A percentile compares a stretch with the other conserved stretches of the same genome.
Evolutionary conservation across 2,329 filamentous ascomycete genomes (phyloP).

Genomic region (Epichloe uncinata): DNA sequence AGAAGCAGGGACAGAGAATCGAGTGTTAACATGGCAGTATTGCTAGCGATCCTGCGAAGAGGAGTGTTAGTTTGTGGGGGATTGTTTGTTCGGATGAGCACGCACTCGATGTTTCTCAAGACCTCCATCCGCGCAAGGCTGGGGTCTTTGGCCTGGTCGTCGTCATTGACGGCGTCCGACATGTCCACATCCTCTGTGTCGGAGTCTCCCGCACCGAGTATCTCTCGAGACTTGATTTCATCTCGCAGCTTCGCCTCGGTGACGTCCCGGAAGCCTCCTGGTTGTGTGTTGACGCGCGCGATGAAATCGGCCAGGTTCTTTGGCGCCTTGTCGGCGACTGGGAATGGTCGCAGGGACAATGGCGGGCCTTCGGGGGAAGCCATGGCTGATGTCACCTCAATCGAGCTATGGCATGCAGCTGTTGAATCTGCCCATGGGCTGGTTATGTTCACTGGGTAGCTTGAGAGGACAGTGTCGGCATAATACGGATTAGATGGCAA

Average conservation of each 20-base stretch:
- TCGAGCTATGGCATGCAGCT: neutral
- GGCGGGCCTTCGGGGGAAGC: slow-evolving; percentile 19
- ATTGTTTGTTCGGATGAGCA: neutral
- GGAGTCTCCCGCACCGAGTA: slow-evolving; percentile 28
- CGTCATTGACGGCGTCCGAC: slow-evolving; percentile 33
- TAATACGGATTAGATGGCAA: no score
- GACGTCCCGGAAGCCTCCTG: slow-evolving; percentile 66
- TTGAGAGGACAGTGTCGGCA: no score
- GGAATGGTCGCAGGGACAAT: slow-evolving; percentile 27
- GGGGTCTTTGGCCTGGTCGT: slow-evolving; percentile 29
- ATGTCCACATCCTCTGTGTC: slow-evolving; percentile 32
- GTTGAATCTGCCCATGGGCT: neutral
- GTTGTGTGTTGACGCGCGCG: slow-evolving; percentile 63
- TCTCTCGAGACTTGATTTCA: slow-evolving; percentile 41
- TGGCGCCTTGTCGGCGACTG: slow-evolving; percentile 41
- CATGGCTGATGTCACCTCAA: slow-evolving; percentile 13
- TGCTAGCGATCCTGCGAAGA: slow-evolving; percentile 22
- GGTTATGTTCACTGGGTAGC: no score
- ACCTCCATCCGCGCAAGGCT: slow-evolving; percentile 45
- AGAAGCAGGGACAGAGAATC: slow-evolving; percentile 75
- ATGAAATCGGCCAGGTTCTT: slow-evolving; percentile 63
- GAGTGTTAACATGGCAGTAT: slow-evolving; percentile 55
- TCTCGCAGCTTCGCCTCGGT: slow-evolving; percentile 59
- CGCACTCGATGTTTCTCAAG: slow-evolving; percentile 44
- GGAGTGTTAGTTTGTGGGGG: neutral